Evolutionary conservation across 208 protist species (phyloP).

Genomic region (Leishmania aethiopica): DNA sequence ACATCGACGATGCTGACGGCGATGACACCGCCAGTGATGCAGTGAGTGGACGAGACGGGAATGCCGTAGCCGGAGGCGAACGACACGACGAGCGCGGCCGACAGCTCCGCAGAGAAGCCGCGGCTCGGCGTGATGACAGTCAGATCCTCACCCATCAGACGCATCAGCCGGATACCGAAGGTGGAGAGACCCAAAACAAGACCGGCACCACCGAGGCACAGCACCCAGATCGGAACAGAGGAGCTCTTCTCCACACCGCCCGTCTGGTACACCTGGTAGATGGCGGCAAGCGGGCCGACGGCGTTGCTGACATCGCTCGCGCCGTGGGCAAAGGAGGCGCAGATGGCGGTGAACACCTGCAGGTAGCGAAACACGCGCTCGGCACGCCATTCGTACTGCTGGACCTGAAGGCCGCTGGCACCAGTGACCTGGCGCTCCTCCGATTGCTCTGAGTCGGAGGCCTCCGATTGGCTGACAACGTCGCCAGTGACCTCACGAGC

Average conservation of each 20-base stretch:
- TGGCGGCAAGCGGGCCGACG: conserved; percentile 63
- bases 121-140: conserved; percentile 68
- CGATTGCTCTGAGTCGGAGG: not conserved
- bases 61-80: conserved; percentile 68
- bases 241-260: conserved; percentile 25
- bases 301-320: conserved; percentile 79
- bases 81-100: conserved; percentile 66
- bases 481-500: not conserved
- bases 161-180: conserved; percentile 64
- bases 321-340: conserved; percentile 74
- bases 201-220: conserved; percentile 59
- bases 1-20: conserved; percentile 73
- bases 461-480: conserved; percentile 12
- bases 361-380: conserved; percentile 77
- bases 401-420: conserved; percentile 10
- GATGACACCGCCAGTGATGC: conserved; percentile 80
- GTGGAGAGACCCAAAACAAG: conserved; percentile 63
- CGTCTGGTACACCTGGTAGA: conserved; percentile 55
- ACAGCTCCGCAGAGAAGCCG: conserved; percentile 66
- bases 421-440: conserved; percentile 13
- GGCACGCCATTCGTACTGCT: conserved; percentile 41
- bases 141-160: conserved; percentile 65
- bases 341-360: conserved; percentile 74
- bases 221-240: conserved; percentile 55
- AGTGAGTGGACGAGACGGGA: conserved; percentile 91